These are phyloP conservation scores for Ceratobasidium papillatum DNA, from an alignment of 1,284 basidiomycete species.

Conservation along the genomic window DNA sequence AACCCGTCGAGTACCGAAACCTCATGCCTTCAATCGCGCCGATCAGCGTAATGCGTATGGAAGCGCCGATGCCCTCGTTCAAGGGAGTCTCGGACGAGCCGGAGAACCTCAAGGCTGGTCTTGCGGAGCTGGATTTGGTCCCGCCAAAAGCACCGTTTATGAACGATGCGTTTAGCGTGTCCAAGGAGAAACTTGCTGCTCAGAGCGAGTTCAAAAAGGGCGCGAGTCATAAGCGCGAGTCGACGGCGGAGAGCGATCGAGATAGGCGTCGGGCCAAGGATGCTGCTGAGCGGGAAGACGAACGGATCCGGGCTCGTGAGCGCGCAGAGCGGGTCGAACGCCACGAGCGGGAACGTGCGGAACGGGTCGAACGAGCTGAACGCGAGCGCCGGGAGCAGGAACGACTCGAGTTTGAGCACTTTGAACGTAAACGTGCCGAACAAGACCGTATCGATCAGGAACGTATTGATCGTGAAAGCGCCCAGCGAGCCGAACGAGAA, in stretches of 20 bases:
- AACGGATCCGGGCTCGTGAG: slow-evolving; percentile 2
- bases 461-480: slow-evolving; percentile 13
- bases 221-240: slow-evolving; percentile 22
- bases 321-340: slow-evolving; percentile 20
- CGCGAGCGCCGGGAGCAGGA: slow-evolving; percentile 23
- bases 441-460: slow-evolving; percentile 16
- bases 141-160: slow-evolving; percentile 27
- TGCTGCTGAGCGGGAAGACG: not conserved
- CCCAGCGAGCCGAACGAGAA: slow-evolving; percentile 6
- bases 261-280: slow-evolving; percentile 13
- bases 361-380: slow-evolving; percentile 17
- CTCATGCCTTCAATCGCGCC: slow-evolving; percentile 20
- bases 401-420: not conserved
- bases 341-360: not conserved
- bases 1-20: slow-evolving; percentile 33
- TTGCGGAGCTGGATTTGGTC: not conserved
- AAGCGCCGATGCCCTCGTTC: not conserved
- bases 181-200: slow-evolving; percentile 29
- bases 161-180: slow-evolving; percentile 37
- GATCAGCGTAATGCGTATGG: slow-evolving; percentile 37
- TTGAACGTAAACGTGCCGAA: slow-evolving; percentile 1
- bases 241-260: slow-evolving; percentile 25
- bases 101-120: slow-evolving; percentile 16
- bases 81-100: not conserved
- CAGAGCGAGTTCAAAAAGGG: slow-evolving; percentile 37